Evolutionary conservation across 768 basidiomycete genomes (phyloP).

Genomic region (Suillus ampliporus): DNA sequence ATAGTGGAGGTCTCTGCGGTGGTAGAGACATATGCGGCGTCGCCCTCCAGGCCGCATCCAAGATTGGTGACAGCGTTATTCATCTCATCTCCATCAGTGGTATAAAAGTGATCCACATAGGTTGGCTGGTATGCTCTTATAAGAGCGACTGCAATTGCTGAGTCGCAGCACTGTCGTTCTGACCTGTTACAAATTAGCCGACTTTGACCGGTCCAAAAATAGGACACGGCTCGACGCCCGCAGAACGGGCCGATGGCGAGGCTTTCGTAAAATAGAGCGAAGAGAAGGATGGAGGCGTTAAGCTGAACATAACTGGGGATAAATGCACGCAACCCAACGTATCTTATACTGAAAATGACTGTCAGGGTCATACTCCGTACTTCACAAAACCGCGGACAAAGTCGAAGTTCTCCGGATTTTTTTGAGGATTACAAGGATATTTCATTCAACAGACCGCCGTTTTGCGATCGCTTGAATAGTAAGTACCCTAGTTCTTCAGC

Average conservation of each 20-base stretch:
- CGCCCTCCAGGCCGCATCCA: constrained; percentile 21
- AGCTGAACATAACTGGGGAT: not conserved
- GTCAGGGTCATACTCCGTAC: not conserved
- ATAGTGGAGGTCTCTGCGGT: constrained; percentile 15
- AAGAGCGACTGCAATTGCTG: constrained; percentile 1
- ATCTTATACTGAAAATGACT: not conserved
- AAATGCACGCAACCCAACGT: not conserved
- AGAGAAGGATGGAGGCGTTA: not conserved
- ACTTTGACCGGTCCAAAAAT: not conserved
- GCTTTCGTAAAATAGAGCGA: not conserved
- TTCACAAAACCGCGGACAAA: not conserved
- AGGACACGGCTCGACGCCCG: not conserved
- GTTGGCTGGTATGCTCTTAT: constrained; percentile 1
- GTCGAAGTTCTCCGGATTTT: too few species aligned
- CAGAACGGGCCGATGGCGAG: not conserved
- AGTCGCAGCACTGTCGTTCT: not conserved
- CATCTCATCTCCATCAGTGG: constrained; percentile 16
- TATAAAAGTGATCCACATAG: constrained; percentile 9
- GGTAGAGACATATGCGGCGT: constrained; percentile 22
- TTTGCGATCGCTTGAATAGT: too few species aligned
- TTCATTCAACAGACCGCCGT: too few species aligned
- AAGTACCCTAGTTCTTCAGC: too few species aligned
- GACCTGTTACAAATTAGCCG: not conserved
- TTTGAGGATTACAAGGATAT: too few species aligned
- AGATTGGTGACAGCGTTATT: constrained; percentile 17